Percentiles rank a stretch among this genome's conserved stretches.
These are phyloP conservation scores for Penicillium maclennaniae DNA, from an alignment of 495 filamentous ascomycete genomes.

Conservation along the genomic window DNA sequence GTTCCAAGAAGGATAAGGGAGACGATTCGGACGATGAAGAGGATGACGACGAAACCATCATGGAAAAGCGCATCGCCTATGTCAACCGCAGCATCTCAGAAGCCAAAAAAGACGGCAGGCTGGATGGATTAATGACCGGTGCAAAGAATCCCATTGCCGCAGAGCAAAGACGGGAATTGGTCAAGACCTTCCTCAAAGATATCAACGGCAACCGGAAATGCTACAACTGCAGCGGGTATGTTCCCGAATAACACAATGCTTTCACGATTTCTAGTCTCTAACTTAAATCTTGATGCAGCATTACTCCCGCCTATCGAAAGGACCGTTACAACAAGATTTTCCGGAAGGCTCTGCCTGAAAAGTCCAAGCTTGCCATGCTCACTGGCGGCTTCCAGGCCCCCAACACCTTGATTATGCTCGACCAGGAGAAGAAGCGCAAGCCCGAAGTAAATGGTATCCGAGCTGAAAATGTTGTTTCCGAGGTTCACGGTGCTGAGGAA, in stretches of 20 bases:
- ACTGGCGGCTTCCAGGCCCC: slow-evolving; percentile 62
- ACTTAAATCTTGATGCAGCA: slow-evolving; percentile 35
- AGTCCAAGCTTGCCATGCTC: slow-evolving; percentile 68
- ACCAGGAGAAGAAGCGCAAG: slow-evolving; percentile 36
- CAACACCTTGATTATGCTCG: slow-evolving; percentile 55
- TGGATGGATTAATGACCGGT: slow-evolving; percentile 50
- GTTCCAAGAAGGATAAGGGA: slow-evolving; percentile 30
- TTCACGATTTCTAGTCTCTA: slow-evolving; percentile 5
- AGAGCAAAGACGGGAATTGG: slow-evolving; percentile 65
- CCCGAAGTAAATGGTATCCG: slow-evolving; percentile 30
- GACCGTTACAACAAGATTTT: slow-evolving; percentile 91
- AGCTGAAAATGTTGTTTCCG: slow-evolving; percentile 28
- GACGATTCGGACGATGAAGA: slow-evolving; percentile 53
- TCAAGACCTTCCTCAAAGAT: slow-evolving; percentile 74
- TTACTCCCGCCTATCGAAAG: slow-evolving; percentile 76
- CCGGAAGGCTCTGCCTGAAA: slow-evolving; percentile 67
- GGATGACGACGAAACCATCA: slow-evolving; percentile 59
- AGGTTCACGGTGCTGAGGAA: slow-evolving; percentile 59
- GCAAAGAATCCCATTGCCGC: slow-evolving; percentile 78
- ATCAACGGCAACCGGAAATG: slow-evolving; percentile 66
- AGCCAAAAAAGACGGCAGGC: slow-evolving; percentile 41
- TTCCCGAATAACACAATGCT: slow-evolving; percentile 2
- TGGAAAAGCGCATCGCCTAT: slow-evolving; percentile 63
- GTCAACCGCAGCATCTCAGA: slow-evolving; percentile 62
- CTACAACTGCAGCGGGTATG: slow-evolving; percentile 65